These are phyloP conservation scores for Ogataea henricii DNA, from an alignment of 805 yeast genomes.

Conservation along the genomic window DNA sequence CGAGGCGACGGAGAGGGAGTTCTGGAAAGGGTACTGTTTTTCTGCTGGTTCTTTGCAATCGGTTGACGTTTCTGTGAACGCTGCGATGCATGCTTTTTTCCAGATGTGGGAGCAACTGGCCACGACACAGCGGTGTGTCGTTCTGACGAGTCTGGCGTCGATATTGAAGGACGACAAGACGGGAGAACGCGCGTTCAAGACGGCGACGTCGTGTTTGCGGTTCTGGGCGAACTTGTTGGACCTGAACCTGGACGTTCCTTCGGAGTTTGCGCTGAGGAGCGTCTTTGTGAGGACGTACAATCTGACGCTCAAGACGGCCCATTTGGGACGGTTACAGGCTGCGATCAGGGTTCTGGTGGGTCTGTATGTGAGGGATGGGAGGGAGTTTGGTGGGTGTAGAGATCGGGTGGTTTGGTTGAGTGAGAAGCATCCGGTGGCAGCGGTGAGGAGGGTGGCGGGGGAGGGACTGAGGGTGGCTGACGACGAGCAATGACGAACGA, in stretches of 20 bases:
- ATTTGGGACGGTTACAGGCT: constrained; percentile 38
- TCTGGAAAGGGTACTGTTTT: constrained; percentile 58
- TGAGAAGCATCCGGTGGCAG: constrained; percentile 27
- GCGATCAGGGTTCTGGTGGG: constrained; percentile 48
- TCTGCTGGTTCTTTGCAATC: constrained; percentile 60
- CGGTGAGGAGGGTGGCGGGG: constrained; percentile 18
- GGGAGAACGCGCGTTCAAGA: constrained; percentile 21
- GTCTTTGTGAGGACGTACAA: constrained; percentile 55
- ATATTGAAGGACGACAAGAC: constrained; percentile 26
- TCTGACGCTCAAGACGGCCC: constrained; percentile 52
- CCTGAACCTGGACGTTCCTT: constrained; percentile 37
- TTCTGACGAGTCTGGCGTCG: constrained; percentile 30
- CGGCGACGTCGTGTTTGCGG: constrained; percentile 28
- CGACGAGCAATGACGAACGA: too few species aligned
- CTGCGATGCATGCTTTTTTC: constrained; percentile 43
- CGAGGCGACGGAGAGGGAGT: constrained; percentile 32
- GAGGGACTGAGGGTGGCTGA: constrained; percentile 28
- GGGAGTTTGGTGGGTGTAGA: constrained; percentile 17
- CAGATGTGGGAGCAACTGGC: constrained; percentile 23
- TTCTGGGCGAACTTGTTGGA: constrained; percentile 44
- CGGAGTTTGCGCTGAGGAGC: constrained; percentile 31
- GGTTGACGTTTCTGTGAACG: constrained; percentile 44
- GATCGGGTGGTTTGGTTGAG: constrained; percentile 28
- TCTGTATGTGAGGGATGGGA: constrained; percentile 28
- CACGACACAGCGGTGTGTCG: constrained; percentile 10